phyloP scores from a whole-genome alignment of 768 basidiomycete genomes.

The Mycena indigotica region DNA sequence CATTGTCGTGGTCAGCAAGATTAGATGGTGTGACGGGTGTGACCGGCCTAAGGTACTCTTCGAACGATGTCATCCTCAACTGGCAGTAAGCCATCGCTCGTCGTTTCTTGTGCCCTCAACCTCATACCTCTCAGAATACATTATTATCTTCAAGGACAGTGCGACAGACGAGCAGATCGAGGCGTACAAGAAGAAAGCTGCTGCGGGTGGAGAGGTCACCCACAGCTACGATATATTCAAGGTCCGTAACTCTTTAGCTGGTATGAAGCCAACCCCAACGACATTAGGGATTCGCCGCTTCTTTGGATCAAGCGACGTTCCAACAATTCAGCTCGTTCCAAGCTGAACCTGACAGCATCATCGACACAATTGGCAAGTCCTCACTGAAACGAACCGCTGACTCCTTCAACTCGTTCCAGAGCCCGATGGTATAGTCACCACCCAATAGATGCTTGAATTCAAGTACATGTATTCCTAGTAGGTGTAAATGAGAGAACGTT shows the following conservation, averaged over 20 bases:
- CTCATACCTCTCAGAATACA: no score
- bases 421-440: slow-evolving; percentile 40
- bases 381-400: background rate
- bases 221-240: slow-evolving; percentile 42
- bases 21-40: no score
- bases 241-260: slow-evolving; percentile 30
- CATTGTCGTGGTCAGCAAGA: no score
- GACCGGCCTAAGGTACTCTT: no score
- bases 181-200: slow-evolving; percentile 38
- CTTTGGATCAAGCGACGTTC: slow-evolving; percentile 36
- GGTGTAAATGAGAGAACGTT: slow-evolving; percentile 1
- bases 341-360: slow-evolving; percentile 12
- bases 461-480: background rate
- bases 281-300: slow-evolving; percentile 49
- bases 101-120: no score
- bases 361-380: slow-evolving; percentile 27
- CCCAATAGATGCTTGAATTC: slow-evolving; percentile 29
- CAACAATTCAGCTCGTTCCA: slow-evolving; percentile 29
- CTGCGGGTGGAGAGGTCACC: slow-evolving; percentile 52
- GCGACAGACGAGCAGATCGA: slow-evolving; percentile 44
- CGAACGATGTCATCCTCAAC: no score
- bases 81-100: no score
- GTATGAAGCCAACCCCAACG: no score
- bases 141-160: slow-evolving; percentile 56
- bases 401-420: slow-evolving; percentile 30